Base-by-base conservation (phyloP, 2,329 filamentous ascomycete genomes). In the Helotiales sp. region DNA sequence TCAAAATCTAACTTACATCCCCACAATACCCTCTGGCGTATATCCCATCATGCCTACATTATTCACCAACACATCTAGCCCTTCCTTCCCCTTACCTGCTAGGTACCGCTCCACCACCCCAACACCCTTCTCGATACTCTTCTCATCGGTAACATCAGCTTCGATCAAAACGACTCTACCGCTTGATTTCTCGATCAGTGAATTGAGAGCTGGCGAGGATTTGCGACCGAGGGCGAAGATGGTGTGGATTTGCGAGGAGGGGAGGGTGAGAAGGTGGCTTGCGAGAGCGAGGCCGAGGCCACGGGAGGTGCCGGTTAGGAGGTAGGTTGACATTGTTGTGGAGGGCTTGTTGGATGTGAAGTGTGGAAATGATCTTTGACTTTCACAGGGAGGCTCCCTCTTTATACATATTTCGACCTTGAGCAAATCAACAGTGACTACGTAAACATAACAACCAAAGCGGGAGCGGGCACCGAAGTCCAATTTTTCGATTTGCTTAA, bases 1-100 rank as follows among this genome's bases (percentile, higher is more conserved):
- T n/a, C n/a, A n/a, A n/a, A n/a, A n/a, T n/a, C n/a, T 40, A n/a
- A 60, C 30, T 40, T 47, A 68, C 68, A 69, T 70, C 6, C 26
- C 43, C 2, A 15, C 40, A 28, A 65, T 65, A 13, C 67, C 68
- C 8, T 47, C 61, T 5, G 58, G 52, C n/a, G 63, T 63, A 30
- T 22, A 67, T 13, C 11, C 30, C 63, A 49, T 40, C 1, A 66
- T 64, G 0, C 80, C 82, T 0, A 80, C 81, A 72, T 83, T 83
- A 72, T 83, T 83, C 64, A 83, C 77, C 30, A 85, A 66, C 7
- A 83, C 79, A 69, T 85, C 83, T 0, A 85, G 74, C 0, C 81
- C 82, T n/a, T 45, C 40, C 17, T 45, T 45, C 6, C 17, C 17
- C 11, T 77, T 77, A 3, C 76, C 81, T 17, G 72, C 69, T 1